Evolutionary conservation across 257 asterid species (phyloP), one percentile per base, ranked within the genome.

Genomic region (Solanum sitiens): DNA sequence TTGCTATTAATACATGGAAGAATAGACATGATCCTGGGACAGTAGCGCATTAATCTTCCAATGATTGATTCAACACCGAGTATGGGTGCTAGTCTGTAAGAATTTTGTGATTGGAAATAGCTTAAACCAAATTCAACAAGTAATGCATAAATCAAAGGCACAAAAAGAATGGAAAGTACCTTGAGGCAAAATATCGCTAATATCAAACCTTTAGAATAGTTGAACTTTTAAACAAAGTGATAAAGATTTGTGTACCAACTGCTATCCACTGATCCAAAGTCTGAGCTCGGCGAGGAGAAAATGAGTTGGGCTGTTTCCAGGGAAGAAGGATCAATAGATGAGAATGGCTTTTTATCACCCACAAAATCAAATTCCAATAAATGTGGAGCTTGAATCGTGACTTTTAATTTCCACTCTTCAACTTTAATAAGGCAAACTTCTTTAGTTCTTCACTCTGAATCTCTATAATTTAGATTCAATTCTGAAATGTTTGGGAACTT

Each of bases 21-120:
- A 32, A 33, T 3, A 13, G 44, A 71, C 3, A 32, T 32, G 25
- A 32, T 71, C 3, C 20, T 71, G 77, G 44, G 77, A 16, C 14
- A 2, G 13, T 71, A 0, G 7, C 0, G 1, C 44, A 71, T 15
- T 70, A 70, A 30, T 0, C 0, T 32, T 1, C 35, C 0, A 30
- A 30, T 32, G 25, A 71, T 6, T 16, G 77, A 32, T 71, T 71
- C n/a, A 15, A 15, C 7, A 14, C 7, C 2, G 14, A 16, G 21
- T 18, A 71, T 33, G 37, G n/a, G 44, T 9, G 11, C 25, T 32
- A 4, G 44, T 33, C 77, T 16, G 44, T 25, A 33, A 3, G 1
- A 71, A 33, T 71, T 71, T 33, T 71, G 14, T 71, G 14, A 16
- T 1, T 71, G 77, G 18, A 1, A 3, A 32, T 71, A 30, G n/a